A percentile compares a stretch with the other conserved stretches of the same genome.
These are phyloP conservation scores for Trichoderma asperellum DNA, from an alignment of 2,329 filamentous ascomycete genomes.

Conservation along the genomic window DNA sequence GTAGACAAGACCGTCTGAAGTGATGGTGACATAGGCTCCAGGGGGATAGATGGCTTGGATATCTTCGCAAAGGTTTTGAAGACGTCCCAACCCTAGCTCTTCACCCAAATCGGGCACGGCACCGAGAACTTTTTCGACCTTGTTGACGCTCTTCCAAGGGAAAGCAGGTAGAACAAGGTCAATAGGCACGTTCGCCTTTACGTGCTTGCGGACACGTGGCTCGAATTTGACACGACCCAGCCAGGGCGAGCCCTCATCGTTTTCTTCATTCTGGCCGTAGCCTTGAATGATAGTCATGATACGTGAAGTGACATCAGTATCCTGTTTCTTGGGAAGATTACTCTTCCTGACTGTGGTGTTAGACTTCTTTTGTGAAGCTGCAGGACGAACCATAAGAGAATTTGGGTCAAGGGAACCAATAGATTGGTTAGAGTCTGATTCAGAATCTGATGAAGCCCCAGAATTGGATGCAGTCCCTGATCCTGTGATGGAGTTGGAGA, in stretches of 20 bases:
- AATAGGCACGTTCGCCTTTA: neutral
- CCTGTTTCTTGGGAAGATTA: neutral
- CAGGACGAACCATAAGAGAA: neutral
- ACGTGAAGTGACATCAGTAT: neutral
- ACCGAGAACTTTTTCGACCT: neutral
- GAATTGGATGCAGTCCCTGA: neutral
- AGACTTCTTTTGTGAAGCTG: neutral
- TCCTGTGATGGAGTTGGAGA: neutral
- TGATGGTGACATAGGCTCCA: conserved; percentile 14
- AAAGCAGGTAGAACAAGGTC: neutral
- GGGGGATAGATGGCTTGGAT: conserved; percentile 8
- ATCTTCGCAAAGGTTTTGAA: conserved; percentile 6
- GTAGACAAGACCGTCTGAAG: conserved; percentile 2
- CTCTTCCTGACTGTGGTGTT: neutral
- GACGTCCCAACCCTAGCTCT: neutral
- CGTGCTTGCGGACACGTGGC: neutral
- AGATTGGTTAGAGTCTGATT: neutral
- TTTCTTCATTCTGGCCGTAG: neutral
- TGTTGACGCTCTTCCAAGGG: neutral
- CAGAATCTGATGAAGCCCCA: neutral
- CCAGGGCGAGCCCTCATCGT: neutral
- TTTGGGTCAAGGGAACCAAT: neutral
- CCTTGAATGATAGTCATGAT: neutral
- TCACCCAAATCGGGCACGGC: neutral
- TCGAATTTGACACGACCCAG: neutral